Evolutionary conservation across 176 grass and related monocot genomes (phyloP).

Genomic region (Aegilops bicornis): DNA sequence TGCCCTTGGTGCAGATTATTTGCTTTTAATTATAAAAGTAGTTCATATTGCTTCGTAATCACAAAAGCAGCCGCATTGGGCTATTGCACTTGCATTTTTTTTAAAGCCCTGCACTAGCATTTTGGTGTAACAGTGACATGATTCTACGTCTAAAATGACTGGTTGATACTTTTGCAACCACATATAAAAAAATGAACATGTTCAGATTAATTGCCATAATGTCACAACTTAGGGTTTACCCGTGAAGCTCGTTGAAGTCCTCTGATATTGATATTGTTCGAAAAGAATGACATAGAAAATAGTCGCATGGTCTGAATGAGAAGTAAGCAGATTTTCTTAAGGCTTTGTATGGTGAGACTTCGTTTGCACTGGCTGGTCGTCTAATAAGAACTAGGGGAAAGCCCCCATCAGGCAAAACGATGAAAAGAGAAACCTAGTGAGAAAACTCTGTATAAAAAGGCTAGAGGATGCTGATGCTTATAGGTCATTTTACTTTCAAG

Average conservation of each 20-base stretch:
- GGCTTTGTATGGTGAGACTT: background rate
- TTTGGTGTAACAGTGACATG: background rate
- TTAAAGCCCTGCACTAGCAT: no score
- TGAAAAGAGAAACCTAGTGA: background rate
- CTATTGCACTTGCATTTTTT: background rate
- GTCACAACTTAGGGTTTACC: background rate
- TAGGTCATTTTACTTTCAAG: background rate
- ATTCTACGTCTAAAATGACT: background rate
- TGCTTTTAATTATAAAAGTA: background rate
- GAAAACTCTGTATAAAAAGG: background rate
- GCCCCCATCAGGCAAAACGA: background rate
- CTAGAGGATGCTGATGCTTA: background rate
- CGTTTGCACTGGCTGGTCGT: background rate
- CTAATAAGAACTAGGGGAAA: background rate
- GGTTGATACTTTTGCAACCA: background rate
- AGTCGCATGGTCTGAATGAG: background rate
- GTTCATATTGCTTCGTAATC: background rate
- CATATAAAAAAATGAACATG: background rate
- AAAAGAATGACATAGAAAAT: background rate
- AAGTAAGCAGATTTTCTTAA: slow-evolving; percentile 8
- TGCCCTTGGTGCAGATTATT: background rate
- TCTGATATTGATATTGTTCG: slow-evolving; percentile 5
- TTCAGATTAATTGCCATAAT: background rate
- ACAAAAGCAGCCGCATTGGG: background rate
- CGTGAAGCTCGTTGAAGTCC: background rate